Evolutionary conservation across 768 basidiomycete genomes (phyloP).

Genomic region (Boletus rufocinnamomeus): DNA sequence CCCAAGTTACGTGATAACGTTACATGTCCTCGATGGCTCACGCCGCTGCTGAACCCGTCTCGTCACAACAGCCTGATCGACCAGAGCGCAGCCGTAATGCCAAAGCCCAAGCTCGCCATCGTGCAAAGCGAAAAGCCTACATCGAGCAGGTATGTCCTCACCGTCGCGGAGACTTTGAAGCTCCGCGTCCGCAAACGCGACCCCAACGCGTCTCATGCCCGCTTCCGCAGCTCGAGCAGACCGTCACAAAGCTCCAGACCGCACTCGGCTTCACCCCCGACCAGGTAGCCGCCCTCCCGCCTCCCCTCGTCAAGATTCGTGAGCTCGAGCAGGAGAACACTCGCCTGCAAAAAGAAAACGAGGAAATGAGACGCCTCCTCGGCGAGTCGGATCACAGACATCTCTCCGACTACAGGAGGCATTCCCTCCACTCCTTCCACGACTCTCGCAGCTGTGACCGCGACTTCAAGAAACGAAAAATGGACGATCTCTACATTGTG

Average conservation of each 20-base stretch:
- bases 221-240: constrained; percentile 68
- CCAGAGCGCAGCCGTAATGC: constrained; percentile 87
- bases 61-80: constrained; percentile 51
- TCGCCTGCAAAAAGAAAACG: constrained; percentile 69
- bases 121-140: constrained; percentile 91
- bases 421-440: constrained; percentile 47
- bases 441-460: constrained; percentile 55
- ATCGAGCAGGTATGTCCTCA: constrained; percentile 69
- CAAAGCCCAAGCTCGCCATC: constrained; percentile 85
- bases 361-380: constrained; percentile 69
- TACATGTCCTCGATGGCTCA: constrained; percentile 61
- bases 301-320: constrained; percentile 72
- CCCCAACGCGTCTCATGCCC: constrained; percentile 8
- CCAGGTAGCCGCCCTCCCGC: constrained; percentile 71
- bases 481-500: constrained; percentile 61
- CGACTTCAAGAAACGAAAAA: constrained; percentile 64
- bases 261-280: constrained; percentile 73
- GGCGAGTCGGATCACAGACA: constrained; percentile 45
- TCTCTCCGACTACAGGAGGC: constrained; percentile 50
- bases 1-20: constrained; percentile 44
- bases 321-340: constrained; percentile 83
- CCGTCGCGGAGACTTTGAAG: constrained; percentile 3
- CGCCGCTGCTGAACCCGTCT: constrained; percentile 47
- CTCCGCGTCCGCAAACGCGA: constrained; percentile 14
- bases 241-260: constrained; percentile 81